Conservation (phyloP, 73 alveolate species). For the Effrenium voratum region DNA sequence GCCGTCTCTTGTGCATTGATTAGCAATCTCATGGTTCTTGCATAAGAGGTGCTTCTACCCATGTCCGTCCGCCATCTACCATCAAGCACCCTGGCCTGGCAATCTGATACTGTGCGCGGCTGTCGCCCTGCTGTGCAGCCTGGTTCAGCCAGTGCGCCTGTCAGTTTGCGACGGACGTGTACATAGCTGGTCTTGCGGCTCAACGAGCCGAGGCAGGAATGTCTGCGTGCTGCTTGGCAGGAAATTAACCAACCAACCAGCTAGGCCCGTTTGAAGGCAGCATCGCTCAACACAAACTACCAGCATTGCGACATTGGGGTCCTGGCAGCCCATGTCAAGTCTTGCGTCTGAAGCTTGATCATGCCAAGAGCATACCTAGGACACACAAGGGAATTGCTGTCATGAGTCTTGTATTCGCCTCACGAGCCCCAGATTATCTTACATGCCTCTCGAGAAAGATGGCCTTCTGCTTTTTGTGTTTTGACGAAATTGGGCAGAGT, state of each 20-base stretch:
- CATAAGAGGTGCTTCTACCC: too few relatives aligned
- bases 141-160: conserved; percentile 91
- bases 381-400: background rate
- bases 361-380: conserved; percentile 75
- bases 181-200: too few relatives aligned
- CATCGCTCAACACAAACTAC: background rate
- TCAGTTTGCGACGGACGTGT: background rate
- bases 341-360: conserved; percentile 43
- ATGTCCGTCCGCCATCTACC: too few relatives aligned
- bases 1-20: too few relatives aligned
- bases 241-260: background rate
- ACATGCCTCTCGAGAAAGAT: too few relatives aligned
- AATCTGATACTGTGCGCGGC: conserved; percentile 89
- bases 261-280: background rate
- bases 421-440: too few relatives aligned
- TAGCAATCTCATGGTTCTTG: too few relatives aligned
- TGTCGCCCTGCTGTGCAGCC: conserved; percentile 77
- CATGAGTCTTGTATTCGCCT: background rate
- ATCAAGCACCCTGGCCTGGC: too few relatives aligned
- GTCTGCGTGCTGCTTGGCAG: too few relatives aligned
- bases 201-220: too few relatives aligned
- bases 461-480: too few relatives aligned
- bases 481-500: too few relatives aligned
- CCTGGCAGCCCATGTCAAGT: conserved; percentile 54
- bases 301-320: background rate